phyloP scores from a whole-genome alignment of 768 basidiomycete genomes.

The Neoboletus subvelutipes region DNA sequence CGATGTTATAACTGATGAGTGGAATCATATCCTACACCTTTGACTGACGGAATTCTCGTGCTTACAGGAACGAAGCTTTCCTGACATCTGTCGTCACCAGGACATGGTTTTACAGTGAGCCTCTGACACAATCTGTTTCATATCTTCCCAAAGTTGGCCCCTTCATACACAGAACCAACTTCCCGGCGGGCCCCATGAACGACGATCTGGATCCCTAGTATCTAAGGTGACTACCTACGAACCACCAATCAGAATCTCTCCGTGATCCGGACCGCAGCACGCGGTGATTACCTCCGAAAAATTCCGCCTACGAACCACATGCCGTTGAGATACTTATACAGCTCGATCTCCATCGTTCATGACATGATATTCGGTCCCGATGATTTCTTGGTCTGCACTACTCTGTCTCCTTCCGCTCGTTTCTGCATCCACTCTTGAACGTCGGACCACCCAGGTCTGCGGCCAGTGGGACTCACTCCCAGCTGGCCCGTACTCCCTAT shows the following conservation, averaged over 20 bases:
- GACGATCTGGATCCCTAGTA: not conserved
- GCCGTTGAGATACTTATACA: slow-evolving; percentile 14
- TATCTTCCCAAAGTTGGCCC: not conserved
- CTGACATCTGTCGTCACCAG: not conserved
- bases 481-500: slow-evolving; percentile 47
- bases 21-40: not conserved
- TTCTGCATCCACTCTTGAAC: slow-evolving; percentile 5
- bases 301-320: not conserved
- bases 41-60: not conserved
- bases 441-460: slow-evolving; percentile 17
- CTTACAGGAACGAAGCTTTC: not conserved
- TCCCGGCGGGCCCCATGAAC: not conserved
- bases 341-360: not conserved
- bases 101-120: not conserved
- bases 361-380: not conserved
- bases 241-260: not conserved
- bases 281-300: not conserved
- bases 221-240: slow-evolving; percentile 1
- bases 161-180: not conserved
- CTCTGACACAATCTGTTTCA: slow-evolving; percentile 9
- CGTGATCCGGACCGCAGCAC: not conserved
- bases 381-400: slow-evolving; percentile 14
- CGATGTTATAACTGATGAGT: not conserved
- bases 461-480: slow-evolving; percentile 54
- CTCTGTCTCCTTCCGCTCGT: slow-evolving; percentile 25